A percentile compares a stretch with the other conserved stretches of the same genome.
Conservation (phyloP, 1,139 yeast species). For the Diutina neorugosa region DNA sequence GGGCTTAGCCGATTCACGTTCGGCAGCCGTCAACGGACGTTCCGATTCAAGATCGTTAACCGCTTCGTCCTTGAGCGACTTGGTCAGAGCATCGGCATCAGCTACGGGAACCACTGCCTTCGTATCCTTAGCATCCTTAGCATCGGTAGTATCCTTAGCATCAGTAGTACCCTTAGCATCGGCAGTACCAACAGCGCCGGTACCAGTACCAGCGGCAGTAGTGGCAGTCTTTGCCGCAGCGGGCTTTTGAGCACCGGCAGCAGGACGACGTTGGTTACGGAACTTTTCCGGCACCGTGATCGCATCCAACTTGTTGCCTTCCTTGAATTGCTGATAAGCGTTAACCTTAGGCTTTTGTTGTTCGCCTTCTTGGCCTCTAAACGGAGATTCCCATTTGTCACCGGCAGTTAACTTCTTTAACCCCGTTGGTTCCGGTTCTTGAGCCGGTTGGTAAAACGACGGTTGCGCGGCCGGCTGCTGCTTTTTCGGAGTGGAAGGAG, state of each 20-base stretch:
- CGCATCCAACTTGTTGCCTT: constrained; percentile 27
- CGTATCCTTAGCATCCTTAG: constrained; percentile 3
- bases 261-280: constrained; percentile 24
- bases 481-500: constrained; percentile 21
- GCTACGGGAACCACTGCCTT: constrained; percentile 5
- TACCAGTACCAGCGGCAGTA: background rate
- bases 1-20: background rate
- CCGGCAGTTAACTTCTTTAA: background rate
- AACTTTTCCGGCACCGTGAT: constrained; percentile 32
- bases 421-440: background rate
- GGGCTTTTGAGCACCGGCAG: background rate
- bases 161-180: background rate
- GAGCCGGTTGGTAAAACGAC: background rate
- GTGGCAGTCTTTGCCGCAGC: constrained; percentile 7
- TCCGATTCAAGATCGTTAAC: constrained; percentile 1
- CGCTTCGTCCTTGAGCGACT: constrained; percentile 3
- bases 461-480: background rate
- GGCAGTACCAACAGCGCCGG: background rate
- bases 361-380: background rate
- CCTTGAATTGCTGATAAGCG: constrained; percentile 23
- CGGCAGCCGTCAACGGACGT: constrained; percentile 3
- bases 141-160: background rate
- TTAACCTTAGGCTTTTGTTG: constrained; percentile 8
- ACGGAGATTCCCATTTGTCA: constrained; percentile 3
- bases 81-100: background rate